Conservation (phyloP, 1,284 basidiomycete genomes). For the Fomitiporia mediterranea region DNA sequence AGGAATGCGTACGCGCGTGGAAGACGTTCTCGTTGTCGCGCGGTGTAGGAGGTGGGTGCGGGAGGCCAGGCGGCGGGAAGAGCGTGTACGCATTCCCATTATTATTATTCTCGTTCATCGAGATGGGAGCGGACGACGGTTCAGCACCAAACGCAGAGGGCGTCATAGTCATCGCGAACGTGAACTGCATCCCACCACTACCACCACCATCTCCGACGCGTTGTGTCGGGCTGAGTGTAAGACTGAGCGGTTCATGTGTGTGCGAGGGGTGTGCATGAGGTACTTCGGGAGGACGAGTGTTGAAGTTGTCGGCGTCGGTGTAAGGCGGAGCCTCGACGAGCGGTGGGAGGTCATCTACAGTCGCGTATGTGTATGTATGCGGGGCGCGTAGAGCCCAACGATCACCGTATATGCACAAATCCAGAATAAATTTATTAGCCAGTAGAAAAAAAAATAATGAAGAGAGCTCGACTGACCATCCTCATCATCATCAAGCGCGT, state of each 20-base stretch:
- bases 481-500: conserved; percentile 7
- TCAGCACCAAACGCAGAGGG: conserved; percentile 33
- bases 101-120: not conserved
- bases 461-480: not conserved
- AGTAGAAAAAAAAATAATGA: not conserved
- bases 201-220: conserved; percentile 11
- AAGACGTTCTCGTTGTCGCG: not conserved
- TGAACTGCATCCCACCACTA: conserved; percentile 36
- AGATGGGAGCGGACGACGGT: not conserved
- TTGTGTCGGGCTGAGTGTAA: not conserved
- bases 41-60: not conserved
- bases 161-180: conserved; percentile 44
- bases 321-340: conserved; percentile 42
- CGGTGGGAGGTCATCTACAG: conserved; percentile 42
- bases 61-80: not conserved
- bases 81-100: not conserved
- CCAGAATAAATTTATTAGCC: not conserved
- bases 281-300: too few species aligned
- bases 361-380: not conserved
- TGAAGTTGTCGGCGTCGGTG: too few species aligned
- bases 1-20: not conserved
- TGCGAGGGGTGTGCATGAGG: too few species aligned
- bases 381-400: too few species aligned
- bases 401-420: too few species aligned
- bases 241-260: not conserved